Conservation (phyloP, 306 rosid genomes). For the Notholithocarpus densiflorus region DNA sequence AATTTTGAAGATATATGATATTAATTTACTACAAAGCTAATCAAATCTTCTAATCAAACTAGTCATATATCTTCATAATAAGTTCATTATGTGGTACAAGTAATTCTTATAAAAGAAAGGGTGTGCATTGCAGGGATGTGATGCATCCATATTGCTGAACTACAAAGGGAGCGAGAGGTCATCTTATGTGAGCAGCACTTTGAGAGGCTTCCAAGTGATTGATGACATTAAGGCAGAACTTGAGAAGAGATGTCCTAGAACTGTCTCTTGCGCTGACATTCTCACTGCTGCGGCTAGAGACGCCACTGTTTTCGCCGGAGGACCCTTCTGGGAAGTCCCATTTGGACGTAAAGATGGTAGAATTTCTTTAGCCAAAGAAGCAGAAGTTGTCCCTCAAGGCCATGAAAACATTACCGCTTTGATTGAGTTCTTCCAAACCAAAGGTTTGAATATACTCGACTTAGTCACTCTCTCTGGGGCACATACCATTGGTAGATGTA, state of each 20-base stretch:
- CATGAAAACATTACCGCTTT: constrained; percentile 66
- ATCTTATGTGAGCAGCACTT: constrained; percentile 59
- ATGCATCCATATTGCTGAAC: constrained; percentile 67
- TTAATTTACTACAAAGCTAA: no score
- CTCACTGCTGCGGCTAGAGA: constrained; percentile 85
- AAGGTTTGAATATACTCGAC: constrained; percentile 68
- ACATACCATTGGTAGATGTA: constrained; percentile 77
- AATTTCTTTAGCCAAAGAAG: constrained; percentile 60
- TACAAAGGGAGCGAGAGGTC: constrained; percentile 54
- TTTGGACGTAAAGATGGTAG: constrained; percentile 74
- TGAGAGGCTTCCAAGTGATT: constrained; percentile 66
- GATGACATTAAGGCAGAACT: constrained; percentile 65
- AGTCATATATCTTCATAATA: no score
- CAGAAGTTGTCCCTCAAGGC: constrained; percentile 72
- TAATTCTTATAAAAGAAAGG: background rate
- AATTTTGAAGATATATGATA: no score
- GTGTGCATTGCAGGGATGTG: constrained; percentile 62
- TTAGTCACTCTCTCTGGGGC: constrained; percentile 82
- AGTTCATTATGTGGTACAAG: background rate
- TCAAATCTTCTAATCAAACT: no score
- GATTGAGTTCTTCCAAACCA: constrained; percentile 32
- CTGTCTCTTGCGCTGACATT: constrained; percentile 84
- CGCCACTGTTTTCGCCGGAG: constrained; percentile 75
- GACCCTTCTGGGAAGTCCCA: constrained; percentile 94
- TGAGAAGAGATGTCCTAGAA: constrained; percentile 71